phyloP scores from a whole-genome alignment of 768 basidiomycete genomes.

The Leccinum sublutescens region DNA sequence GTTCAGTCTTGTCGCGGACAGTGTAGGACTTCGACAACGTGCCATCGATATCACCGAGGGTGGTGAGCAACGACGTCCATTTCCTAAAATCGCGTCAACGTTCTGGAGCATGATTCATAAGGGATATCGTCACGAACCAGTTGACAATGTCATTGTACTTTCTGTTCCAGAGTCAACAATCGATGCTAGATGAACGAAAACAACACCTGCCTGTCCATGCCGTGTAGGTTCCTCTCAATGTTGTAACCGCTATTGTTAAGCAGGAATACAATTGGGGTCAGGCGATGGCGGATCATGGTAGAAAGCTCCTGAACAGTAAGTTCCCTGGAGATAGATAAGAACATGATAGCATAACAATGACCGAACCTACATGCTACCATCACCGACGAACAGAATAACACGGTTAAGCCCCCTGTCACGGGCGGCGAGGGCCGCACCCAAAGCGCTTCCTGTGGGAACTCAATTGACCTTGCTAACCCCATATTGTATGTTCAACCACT shows the following conservation, averaged over 20 bases:
- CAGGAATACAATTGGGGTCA: slow-evolving; percentile 83
- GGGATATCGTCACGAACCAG: slow-evolving; percentile 44
- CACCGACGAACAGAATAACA: slow-evolving; percentile 82
- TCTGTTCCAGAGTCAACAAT: slow-evolving; percentile 32
- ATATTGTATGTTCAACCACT: slow-evolving; percentile 12
- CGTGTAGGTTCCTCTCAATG: slow-evolving; percentile 80
- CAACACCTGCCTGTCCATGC: slow-evolving; percentile 45
- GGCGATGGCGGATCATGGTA: slow-evolving; percentile 69
- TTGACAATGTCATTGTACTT: slow-evolving; percentile 85
- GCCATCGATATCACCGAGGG: slow-evolving; percentile 52
- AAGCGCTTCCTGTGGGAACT: slow-evolving; percentile 46
- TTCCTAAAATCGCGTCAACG: slow-evolving; percentile 39
- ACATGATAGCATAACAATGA: not conserved
- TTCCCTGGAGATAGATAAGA: slow-evolving; percentile 46
- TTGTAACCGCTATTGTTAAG: slow-evolving; percentile 83
- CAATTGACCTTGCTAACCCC: not conserved
- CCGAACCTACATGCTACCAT: slow-evolving; percentile 67
- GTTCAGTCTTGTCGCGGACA: slow-evolving; percentile 63
- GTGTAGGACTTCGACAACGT: slow-evolving; percentile 58
- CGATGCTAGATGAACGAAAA: not conserved
- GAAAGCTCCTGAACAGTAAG: slow-evolving; percentile 81
- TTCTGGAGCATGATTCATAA: not conserved
- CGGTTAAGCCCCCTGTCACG: slow-evolving; percentile 59
- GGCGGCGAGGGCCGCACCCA: slow-evolving; percentile 82
- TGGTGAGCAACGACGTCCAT: slow-evolving; percentile 62